Conservation (phyloP, 2,329 filamentous ascomycete genomes). For the Magnaporthiopsis poae region DNA sequence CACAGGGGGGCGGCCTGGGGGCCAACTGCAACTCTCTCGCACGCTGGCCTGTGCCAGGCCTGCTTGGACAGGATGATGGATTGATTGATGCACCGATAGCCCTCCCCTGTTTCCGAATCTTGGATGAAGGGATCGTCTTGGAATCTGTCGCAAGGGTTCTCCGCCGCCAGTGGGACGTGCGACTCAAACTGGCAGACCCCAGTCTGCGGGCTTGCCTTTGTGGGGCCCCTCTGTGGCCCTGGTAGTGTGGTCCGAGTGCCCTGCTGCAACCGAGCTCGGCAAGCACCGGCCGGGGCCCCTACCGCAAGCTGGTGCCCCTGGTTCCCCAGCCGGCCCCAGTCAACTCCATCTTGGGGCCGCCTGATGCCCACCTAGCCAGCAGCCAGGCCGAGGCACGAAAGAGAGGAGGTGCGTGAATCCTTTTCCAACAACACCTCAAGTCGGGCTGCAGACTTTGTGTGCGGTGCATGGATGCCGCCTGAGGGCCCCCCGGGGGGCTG, state of each 20-base stretch:
- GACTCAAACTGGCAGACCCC: not conserved
- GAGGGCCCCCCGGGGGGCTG: not conserved
- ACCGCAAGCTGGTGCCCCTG: not conserved
- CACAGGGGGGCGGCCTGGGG: too few species aligned
- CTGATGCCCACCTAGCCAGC: not conserved
- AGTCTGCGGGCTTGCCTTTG: not conserved
- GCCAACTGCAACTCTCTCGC: too few species aligned
- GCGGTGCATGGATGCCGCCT: too few species aligned
- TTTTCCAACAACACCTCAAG: too few species aligned
- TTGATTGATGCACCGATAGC: not conserved
- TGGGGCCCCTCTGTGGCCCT: not conserved
- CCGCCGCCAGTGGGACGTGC: slow-evolving; percentile 3
- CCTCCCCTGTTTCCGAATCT: slow-evolving; percentile 3
- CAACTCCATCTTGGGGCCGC: too few species aligned
- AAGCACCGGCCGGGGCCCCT: slow-evolving; percentile 3
- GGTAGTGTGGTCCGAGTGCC: not conserved
- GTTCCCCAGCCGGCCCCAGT: too few species aligned
- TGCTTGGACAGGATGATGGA: not conserved
- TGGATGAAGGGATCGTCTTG: slow-evolving; percentile 7
- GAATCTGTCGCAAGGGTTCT: slow-evolving; percentile 9
- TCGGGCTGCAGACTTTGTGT: not conserved
- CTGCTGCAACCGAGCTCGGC: not conserved
- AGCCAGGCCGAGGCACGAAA: not conserved
- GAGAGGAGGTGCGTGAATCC: not conserved
- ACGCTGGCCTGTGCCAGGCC: not conserved